Conservation (phyloP, 108 stramenopile species). For the Nitzschia inconspicua region DNA sequence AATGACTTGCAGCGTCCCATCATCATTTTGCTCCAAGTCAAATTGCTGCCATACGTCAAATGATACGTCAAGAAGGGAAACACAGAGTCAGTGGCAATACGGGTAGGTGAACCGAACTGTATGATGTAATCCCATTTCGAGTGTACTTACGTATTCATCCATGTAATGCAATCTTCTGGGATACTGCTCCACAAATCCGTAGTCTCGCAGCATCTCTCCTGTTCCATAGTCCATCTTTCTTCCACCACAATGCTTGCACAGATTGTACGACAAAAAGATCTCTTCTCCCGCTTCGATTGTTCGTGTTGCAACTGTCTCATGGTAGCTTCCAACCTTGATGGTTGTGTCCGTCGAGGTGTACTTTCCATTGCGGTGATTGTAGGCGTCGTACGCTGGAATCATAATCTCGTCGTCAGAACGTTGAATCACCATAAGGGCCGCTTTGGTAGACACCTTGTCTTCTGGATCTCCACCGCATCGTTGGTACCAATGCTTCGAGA, state of each 20-base stretch:
- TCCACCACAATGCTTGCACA: constrained; percentile 38
- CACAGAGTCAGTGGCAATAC: too few relatives aligned
- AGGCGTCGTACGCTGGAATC: constrained; percentile 45
- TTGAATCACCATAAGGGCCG: constrained; percentile 28
- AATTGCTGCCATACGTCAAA: too few relatives aligned
- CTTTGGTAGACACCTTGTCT: background rate
- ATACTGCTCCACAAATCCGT: constrained; percentile 70
- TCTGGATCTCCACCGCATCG: constrained; percentile 8
- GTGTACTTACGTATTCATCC: too few relatives aligned
- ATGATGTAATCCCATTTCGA: too few relatives aligned
- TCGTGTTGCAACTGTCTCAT: constrained; percentile 15
- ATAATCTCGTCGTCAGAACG: constrained; percentile 54
- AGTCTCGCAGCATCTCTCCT: constrained; percentile 58
- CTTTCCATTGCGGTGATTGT: constrained; percentile 51
- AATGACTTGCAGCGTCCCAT: constrained; percentile 12
- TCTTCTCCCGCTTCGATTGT: constrained; percentile 52
- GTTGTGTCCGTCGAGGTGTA: background rate
- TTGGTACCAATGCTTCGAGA: constrained; percentile 2
- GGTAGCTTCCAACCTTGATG: background rate
- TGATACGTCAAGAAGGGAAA: too few relatives aligned
- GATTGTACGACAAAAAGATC: constrained; percentile 55
- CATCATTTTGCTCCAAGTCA: constrained; percentile 27
- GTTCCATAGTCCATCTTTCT: constrained; percentile 42
- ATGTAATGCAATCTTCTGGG: constrained; percentile 59
- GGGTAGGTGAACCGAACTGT: too few relatives aligned